Conservation (phyloP, 805 yeast species). For the Vanderwaltozyma yarrowii region DNA sequence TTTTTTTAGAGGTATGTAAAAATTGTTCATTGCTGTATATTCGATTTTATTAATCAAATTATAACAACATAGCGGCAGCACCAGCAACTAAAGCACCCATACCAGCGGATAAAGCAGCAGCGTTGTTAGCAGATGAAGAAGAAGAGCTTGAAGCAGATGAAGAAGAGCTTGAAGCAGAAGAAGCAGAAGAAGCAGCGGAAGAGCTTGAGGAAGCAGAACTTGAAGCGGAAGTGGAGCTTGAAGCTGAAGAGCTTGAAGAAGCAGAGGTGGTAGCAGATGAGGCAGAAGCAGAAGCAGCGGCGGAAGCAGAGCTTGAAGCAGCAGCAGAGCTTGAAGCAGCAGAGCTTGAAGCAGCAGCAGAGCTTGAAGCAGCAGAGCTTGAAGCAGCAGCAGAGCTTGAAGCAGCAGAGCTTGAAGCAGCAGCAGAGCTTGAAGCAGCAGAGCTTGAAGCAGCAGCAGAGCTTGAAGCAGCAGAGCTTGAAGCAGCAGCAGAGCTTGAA, state of each 20-base stretch:
- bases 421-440: constrained; percentile 6
- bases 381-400: constrained; percentile 1
- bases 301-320: constrained; percentile 2
- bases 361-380: constrained; percentile 4
- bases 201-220: neutral
- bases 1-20: neutral
- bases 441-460: constrained; percentile 7
- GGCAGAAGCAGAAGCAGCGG: constrained; percentile 2
- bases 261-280: constrained; percentile 3
- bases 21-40: neutral
- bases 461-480: constrained; percentile 5
- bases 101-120: constrained; percentile 2
- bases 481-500: constrained; percentile 4
- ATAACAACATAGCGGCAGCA: constrained; percentile 4
- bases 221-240: constrained; percentile 5
- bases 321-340: constrained; percentile 4
- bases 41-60: neutral
- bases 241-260: constrained; percentile 6
- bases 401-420: constrained; percentile 1
- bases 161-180: constrained; percentile 1
- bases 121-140: neutral
- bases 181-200: neutral
- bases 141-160: constrained; percentile 1
- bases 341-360: constrained; percentile 5
- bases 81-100: constrained; percentile 3